Base-by-base conservation (phyloP, 2,329 filamentous ascomycete genomes). In the Microcyclosporella mali region DNA sequence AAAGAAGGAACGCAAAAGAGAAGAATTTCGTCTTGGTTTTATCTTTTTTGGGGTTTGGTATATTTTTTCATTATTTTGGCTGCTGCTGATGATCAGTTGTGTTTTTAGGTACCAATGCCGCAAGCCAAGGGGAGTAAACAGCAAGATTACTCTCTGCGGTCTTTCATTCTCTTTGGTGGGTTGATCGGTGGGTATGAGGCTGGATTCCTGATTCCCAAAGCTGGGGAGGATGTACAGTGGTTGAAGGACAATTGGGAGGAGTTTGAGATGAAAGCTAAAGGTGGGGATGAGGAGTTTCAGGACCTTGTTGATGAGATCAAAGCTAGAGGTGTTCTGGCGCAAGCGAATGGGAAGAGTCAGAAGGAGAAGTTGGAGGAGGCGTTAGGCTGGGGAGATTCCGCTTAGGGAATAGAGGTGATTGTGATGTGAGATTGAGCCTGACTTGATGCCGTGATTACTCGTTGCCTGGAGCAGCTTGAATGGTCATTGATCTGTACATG, bases 231-330 rank as follows among this genome's bases (percentile, higher is more conserved):
- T 33, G 36, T 44, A 36, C 25, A 44, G 35, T 44, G 41, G 41
- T 18, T 65, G 43, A 46, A 47, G 38, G 55, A 63, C 40, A 59
- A 66, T 51, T 52, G 55, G 56, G 48, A 47, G 8, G 56, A 42
- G 30, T 66, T 66, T 46, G 49, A 61, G 37, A 49, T 53, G 53
- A 59, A 53, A 47, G 63, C 63, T 4, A 52, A 56, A n/a, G 46
- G 40, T 16, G 63, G 62, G 17, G 56, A 66, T 52, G 56, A 60
- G 49, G 58, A 63, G 30, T 60, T 65, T 37, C 38, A 25, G 40
- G 57, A 60, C 7, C 42, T 65, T 55, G 51, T 64, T 4, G 35
- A 49, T 43, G 63, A 66, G 47, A 48, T 60, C 11, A 50, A 59
- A 48, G 48, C 54, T 44, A 53, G 62, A 38, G 59, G 56, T 2